A percentile compares a stretch with the other conserved stretches of the same genome.
Conservation (phyloP, 1,284 basidiomycete species). For the Puccinia hordei region DNA sequence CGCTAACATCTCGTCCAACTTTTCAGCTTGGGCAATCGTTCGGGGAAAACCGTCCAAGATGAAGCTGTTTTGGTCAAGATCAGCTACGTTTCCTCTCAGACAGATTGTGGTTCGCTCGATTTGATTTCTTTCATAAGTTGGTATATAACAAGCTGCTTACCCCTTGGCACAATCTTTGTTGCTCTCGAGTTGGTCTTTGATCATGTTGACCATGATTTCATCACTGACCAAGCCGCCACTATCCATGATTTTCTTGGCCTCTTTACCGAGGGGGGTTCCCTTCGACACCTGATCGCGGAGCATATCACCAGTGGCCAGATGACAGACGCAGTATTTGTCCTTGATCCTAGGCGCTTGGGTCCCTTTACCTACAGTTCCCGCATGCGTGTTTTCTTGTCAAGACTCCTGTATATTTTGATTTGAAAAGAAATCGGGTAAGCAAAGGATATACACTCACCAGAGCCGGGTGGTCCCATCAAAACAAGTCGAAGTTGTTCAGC, state of each 20-base stretch:
- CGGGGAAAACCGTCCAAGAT: constrained; percentile 98
- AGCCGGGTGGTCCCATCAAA: constrained; percentile 92
- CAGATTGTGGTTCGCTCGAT: background rate
- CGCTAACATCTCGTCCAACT: constrained; percentile 87
- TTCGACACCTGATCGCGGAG: constrained; percentile 86
- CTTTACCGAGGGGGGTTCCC: constrained; percentile 82
- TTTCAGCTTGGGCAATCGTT: constrained; percentile 95
- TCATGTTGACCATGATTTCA: constrained; percentile 97
- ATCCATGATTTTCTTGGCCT: constrained; percentile 98
- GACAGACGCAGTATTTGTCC: constrained; percentile 91
- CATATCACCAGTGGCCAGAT: constrained; percentile 98
- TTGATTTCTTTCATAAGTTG: background rate
- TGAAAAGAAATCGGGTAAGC: background rate
- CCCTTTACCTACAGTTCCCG: constrained; percentile 74
- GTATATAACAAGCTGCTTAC: constrained; percentile 64
- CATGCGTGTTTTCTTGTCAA: background rate
- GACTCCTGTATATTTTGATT: background rate
- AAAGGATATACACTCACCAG: constrained; percentile 67
- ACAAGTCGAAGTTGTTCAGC: constrained; percentile 59
- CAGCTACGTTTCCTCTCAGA: background rate
- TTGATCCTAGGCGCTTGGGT: constrained; percentile 94
- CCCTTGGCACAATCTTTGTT: constrained; percentile 92
- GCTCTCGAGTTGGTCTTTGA: constrained; percentile 90
- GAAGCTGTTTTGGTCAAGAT: constrained; percentile 67
- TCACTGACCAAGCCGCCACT: constrained; percentile 88